phyloP scores from a whole-genome alignment of 257 asterid species.

The Ocimum tenuiflorum region DNA sequence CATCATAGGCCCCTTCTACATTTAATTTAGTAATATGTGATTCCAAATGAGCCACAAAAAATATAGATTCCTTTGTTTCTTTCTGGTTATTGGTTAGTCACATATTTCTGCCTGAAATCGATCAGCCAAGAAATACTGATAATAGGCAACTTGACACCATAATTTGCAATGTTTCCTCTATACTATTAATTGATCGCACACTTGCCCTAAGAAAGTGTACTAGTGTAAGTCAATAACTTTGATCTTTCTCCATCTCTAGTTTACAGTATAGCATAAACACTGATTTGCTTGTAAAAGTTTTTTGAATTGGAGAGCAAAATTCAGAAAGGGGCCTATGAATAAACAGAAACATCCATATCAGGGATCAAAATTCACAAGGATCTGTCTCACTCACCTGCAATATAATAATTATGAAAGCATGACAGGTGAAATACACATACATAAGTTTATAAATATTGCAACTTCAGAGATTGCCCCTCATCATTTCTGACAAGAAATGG shows the following conservation, averaged over 20 bases:
- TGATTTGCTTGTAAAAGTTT: too few relatives aligned
- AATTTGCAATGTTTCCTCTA: neutral
- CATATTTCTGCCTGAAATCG: neutral
- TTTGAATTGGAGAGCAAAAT: too few relatives aligned
- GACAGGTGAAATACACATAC: neutral
- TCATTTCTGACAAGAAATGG: neutral
- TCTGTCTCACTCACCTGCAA: neutral
- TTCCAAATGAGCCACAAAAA: neutral
- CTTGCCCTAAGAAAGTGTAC: neutral
- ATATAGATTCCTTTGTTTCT: neutral
- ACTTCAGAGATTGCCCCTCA: neutral
- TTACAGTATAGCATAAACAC: neutral
- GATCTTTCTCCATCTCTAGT: too few relatives aligned
- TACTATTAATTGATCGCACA: too few relatives aligned
- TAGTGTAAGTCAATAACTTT: neutral
- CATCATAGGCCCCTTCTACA: neutral
- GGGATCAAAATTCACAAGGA: neutral
- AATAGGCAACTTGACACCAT: neutral
- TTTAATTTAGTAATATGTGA: neutral
- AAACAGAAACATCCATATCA: constrained; percentile 4
- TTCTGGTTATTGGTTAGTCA: neutral
- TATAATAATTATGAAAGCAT: neutral
- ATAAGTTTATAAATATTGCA: too few relatives aligned
- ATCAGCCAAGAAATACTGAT: neutral
- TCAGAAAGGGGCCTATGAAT: too few relatives aligned